phyloP scores from a whole-genome alignment of 2,329 filamentous ascomycete species.

The Fusarium irregulare region DNA sequence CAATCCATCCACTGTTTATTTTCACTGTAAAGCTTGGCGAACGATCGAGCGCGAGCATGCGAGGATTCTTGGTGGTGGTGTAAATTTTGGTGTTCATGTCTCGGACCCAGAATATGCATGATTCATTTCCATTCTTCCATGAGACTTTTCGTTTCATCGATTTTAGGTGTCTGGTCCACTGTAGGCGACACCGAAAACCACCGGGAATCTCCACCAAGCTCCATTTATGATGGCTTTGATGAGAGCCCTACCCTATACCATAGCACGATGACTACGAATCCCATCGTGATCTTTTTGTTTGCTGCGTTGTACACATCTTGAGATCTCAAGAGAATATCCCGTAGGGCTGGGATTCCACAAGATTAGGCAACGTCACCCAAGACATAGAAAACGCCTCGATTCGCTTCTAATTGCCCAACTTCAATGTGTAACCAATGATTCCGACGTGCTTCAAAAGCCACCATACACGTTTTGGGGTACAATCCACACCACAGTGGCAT shows the following conservation, averaged over 20 bases:
- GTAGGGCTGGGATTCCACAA: background rate
- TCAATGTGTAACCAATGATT: too few relatives aligned
- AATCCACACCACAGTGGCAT: too few relatives aligned
- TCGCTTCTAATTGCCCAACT: background rate
- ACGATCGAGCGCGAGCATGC: background rate
- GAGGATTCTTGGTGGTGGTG: background rate
- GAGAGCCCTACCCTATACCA: background rate
- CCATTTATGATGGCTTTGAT: too few relatives aligned
- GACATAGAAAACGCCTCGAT: background rate
- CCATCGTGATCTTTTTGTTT: background rate
- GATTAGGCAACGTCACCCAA: background rate
- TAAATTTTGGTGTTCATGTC: background rate
- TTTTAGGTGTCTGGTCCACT: background rate
- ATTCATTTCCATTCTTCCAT: slow-evolving; percentile 10
- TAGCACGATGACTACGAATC: background rate
- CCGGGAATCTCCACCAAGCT: background rate
- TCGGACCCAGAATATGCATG: slow-evolving; percentile 7
- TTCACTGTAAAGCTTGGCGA: slow-evolving; percentile 1
- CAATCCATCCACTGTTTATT: background rate
- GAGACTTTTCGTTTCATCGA: background rate
- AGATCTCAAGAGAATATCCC: background rate
- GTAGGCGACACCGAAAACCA: background rate
- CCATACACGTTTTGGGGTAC: too few relatives aligned
- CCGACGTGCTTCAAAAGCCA: background rate
- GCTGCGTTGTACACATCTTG: background rate